These are phyloP conservation scores for Sordariomycetes sp. DNA, from an alignment of 2,329 filamentous ascomycete genomes.

Conservation along the genomic window DNA sequence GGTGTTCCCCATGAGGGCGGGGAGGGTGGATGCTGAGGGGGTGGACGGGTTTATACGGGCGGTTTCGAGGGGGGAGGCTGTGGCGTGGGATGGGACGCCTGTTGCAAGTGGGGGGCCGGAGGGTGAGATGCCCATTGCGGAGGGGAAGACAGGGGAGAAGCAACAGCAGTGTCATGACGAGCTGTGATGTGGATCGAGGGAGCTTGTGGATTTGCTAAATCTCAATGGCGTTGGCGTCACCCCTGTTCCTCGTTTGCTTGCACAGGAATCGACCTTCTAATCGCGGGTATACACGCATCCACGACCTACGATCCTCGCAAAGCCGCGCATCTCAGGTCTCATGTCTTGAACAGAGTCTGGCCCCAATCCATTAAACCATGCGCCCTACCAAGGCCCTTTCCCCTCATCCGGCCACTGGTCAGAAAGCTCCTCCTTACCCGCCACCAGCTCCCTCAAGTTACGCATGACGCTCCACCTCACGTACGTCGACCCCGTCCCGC, in stretches of 20 bases:
- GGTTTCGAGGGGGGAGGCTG: slow-evolving; percentile 26
- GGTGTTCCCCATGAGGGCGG: slow-evolving; percentile 22
- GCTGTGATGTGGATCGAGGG: background rate
- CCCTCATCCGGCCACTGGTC: slow-evolving; percentile 7
- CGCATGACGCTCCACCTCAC: slow-evolving; percentile 5
- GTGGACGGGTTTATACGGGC: slow-evolving; percentile 29
- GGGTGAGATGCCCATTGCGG: slow-evolving; percentile 3
- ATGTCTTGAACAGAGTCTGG: no score
- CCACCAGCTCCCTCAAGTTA: slow-evolving; percentile 1
- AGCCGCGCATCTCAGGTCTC: no score
- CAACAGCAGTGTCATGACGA: background rate
- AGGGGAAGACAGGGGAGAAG: background rate
- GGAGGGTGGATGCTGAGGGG: slow-evolving; percentile 15
- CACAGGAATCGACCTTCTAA: no score
- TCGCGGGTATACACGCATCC: no score
- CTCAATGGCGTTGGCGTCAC: no score
- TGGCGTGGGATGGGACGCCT: slow-evolving; percentile 19
- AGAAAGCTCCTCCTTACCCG: background rate
- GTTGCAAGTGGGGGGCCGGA: background rate
- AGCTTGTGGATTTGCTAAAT: no score
- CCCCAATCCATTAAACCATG: no score
- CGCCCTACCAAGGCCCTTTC: slow-evolving; percentile 2
- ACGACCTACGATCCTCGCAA: no score
- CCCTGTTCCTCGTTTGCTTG: no score
- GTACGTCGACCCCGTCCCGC: slow-evolving; percentile 3